Conservation (phyloP, 345 rosid species). For the Anacardium occidentale region DNA sequence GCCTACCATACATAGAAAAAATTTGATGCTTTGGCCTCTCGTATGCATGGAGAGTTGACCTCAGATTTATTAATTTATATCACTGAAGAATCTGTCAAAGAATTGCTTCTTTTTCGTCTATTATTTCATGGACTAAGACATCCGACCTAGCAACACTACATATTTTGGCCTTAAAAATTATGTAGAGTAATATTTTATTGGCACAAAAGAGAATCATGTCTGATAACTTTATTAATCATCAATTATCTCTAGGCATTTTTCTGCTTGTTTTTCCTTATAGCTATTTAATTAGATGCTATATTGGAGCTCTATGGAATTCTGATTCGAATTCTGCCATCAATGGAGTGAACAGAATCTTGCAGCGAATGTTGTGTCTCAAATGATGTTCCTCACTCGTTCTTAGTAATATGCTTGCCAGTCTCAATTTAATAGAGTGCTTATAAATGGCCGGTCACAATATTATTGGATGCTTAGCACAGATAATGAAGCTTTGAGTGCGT, state of each 20-base stretch:
- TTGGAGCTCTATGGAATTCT: constrained; percentile 16
- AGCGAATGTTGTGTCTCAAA: constrained; percentile 4
- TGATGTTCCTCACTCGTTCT: constrained; percentile 7
- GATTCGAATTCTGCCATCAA: constrained; percentile 9
- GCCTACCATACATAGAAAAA: constrained; percentile 17
- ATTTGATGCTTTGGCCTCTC: constrained; percentile 27
- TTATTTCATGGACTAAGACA: constrained; percentile 25
- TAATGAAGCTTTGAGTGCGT: too few relatives aligned
- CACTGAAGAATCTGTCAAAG: constrained; percentile 37
- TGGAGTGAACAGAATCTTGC: constrained; percentile 25
- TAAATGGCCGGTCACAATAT: too few relatives aligned
- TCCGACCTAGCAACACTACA: constrained; percentile 20
- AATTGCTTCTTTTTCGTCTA: constrained; percentile 21
- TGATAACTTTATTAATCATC: constrained; percentile 15
- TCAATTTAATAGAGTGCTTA: not conserved
- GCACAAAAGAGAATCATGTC: constrained; percentile 28
- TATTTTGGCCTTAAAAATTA: too few relatives aligned
- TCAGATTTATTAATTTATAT: constrained; percentile 19
- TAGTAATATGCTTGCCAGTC: constrained; percentile 12
- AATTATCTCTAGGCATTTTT: constrained; percentile 13
- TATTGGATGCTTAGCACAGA: too few relatives aligned
- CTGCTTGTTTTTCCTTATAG: constrained; percentile 18
- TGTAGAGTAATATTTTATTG: not conserved
- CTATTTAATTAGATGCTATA: constrained; percentile 5
- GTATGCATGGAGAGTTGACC: constrained; percentile 45